These are phyloP conservation scores for Pisolithus orientalis DNA, from an alignment of 768 basidiomycete species.

Conservation along the genomic window DNA sequence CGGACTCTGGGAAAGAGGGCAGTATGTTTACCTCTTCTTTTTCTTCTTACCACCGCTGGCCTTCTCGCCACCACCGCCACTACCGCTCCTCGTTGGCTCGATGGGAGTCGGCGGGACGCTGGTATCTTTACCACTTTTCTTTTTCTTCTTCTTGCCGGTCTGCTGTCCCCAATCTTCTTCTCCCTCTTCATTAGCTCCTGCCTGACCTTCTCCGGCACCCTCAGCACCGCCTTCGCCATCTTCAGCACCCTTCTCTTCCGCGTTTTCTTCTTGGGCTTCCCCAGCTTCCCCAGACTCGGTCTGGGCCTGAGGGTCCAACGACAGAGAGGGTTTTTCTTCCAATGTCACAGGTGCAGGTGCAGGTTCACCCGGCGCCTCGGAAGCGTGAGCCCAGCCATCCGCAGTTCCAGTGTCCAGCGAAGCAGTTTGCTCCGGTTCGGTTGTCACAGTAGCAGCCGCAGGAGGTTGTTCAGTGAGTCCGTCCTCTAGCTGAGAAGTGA, in stretches of 20 bases:
- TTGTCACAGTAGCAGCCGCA: not conserved
- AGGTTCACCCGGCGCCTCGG: not conserved
- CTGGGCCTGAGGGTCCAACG: not conserved
- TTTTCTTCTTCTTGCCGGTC: slow-evolving; percentile 8
- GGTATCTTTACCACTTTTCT: slow-evolving; percentile 7
- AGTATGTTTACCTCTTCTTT: slow-evolving; percentile 5
- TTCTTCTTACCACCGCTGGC: slow-evolving; percentile 1
- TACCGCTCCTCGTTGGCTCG: not conserved
- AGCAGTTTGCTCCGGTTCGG: not conserved
- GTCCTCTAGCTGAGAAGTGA: not conserved
- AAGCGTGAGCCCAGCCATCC: not conserved
- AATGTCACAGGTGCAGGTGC: not conserved
- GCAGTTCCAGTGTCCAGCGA: no score
- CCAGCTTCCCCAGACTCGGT: slow-evolving; percentile 1
- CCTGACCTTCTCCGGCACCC: not conserved
- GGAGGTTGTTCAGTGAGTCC: not conserved
- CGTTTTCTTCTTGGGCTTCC: slow-evolving; percentile 1
- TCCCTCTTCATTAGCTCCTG: not conserved
- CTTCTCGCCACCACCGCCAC: not conserved
- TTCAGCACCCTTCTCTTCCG: not conserved
- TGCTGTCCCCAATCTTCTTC: not conserved
- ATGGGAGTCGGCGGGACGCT: slow-evolving; percentile 1
- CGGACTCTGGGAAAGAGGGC: not conserved
- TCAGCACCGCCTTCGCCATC: slow-evolving; percentile 1
- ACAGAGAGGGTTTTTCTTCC: not conserved